These are phyloP conservation scores for Fraxinus baroniana DNA, from an alignment of 305 asterid species.

Conservation along the genomic window DNA sequence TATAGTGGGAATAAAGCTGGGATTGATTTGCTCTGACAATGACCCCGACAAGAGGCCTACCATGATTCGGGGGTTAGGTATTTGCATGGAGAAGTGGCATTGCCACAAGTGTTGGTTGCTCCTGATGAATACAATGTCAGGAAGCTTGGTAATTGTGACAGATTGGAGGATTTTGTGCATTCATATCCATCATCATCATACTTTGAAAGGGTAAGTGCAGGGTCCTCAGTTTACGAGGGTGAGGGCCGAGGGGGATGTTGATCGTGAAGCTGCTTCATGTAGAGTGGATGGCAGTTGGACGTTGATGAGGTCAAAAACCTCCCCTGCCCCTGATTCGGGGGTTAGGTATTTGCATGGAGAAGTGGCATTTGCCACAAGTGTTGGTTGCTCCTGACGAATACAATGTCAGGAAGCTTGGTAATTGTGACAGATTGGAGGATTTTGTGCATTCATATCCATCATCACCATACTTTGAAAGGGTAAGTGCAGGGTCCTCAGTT, in stretches of 20 bases:
- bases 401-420: slow-evolving; percentile 22
- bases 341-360: too few relatives aligned
- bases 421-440: slow-evolving; percentile 27
- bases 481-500: slow-evolving; percentile 38
- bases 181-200: slow-evolving; percentile 48
- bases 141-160: slow-evolving; percentile 19
- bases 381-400: slow-evolving; percentile 27
- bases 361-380: slow-evolving; percentile 11
- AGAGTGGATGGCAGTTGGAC: background rate
- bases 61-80: slow-evolving; percentile 22
- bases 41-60: slow-evolving; percentile 3
- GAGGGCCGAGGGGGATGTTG: slow-evolving; percentile 26
- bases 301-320: background rate
- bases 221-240: slow-evolving; percentile 31
- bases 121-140: slow-evolving; percentile 27
- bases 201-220: slow-evolving; percentile 42
- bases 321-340: background rate
- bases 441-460: slow-evolving; percentile 44
- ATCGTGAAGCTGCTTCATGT: slow-evolving; percentile 39
- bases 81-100: slow-evolving; percentile 32
- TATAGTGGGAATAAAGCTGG: slow-evolving; percentile 34
- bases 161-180: slow-evolving; percentile 34
- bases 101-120: slow-evolving; percentile 21
- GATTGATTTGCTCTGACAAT: slow-evolving; percentile 38
- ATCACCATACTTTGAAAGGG: slow-evolving; percentile 45